These are phyloP conservation scores for Hymenoscyphus occultus DNA, from an alignment of 2,329 filamentous ascomycete species.

Conservation along the genomic window DNA sequence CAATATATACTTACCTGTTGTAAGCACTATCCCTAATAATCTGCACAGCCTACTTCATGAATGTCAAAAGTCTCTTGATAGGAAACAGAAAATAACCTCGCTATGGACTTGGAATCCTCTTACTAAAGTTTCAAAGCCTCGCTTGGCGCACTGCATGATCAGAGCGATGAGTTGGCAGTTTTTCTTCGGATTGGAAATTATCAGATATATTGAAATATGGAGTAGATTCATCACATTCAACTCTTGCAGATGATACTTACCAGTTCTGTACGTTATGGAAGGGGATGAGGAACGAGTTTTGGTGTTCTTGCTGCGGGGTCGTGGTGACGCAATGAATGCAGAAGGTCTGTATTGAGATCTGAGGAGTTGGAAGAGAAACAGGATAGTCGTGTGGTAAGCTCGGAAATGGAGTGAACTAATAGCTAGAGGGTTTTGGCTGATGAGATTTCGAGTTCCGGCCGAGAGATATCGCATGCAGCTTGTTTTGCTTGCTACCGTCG, in stretches of 20 bases:
- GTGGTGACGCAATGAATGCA: neutral
- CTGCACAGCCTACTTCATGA: too few species aligned
- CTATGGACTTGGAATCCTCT: neutral
- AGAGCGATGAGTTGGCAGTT: neutral
- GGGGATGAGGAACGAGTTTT: neutral
- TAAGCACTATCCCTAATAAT: neutral
- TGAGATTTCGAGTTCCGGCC: neutral
- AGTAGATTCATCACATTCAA: neutral
- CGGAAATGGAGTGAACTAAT: neutral
- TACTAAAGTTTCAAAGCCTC: neutral
- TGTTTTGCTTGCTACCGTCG: neutral
- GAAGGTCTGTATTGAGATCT: neutral
- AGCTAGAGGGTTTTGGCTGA: neutral
- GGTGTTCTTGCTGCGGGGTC: constrained; percentile 1
- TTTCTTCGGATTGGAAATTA: neutral
- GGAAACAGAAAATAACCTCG: too few species aligned
- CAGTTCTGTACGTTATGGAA: neutral
- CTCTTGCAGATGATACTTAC: neutral
- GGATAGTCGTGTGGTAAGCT: neutral
- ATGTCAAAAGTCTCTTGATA: too few species aligned
- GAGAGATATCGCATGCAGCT: neutral
- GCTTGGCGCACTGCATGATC: neutral
- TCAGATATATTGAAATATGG: neutral
- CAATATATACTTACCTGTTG: neutral
- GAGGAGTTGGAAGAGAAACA: neutral